phyloP scores from a whole-genome alignment of 1,139 yeast species.

The Yamadazyma sp. region DNA sequence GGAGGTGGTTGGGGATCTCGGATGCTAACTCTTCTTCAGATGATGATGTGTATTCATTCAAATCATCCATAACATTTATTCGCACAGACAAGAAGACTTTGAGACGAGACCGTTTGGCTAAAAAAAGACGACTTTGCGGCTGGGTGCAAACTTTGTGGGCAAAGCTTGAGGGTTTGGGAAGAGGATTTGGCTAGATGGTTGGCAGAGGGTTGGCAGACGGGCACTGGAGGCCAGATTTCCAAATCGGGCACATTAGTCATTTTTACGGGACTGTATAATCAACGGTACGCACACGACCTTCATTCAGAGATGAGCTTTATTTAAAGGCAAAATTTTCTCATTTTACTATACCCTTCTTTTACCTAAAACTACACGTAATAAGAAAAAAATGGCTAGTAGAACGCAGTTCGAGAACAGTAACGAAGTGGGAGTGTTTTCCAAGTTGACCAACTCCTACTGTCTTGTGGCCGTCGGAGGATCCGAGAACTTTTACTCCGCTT shows the following conservation, averaged over 20 bases:
- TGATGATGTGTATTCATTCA: constrained; percentile 11
- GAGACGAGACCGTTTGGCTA: too few relatives aligned
- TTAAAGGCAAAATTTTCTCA: constrained; percentile 3
- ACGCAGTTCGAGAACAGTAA: constrained; percentile 92
- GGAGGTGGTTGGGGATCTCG: neutral
- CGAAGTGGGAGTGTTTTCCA: constrained; percentile 97
- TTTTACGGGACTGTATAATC: neutral
- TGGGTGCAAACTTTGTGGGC: too few relatives aligned
- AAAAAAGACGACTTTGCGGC: too few relatives aligned
- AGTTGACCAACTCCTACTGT: constrained; percentile 93
- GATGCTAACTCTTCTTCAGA: constrained; percentile 6
- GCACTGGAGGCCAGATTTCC: too few relatives aligned
- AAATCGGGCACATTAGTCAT: neutral
- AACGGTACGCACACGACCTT: constrained; percentile 2
- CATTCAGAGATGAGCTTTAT: constrained; percentile 1
- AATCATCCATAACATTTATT: constrained; percentile 8
- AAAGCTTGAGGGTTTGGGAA: too few relatives aligned
- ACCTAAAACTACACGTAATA: neutral
- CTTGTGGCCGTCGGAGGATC: constrained; percentile 97
- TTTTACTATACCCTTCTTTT: neutral
- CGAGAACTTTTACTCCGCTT: constrained; percentile 95
- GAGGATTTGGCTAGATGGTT: too few relatives aligned
- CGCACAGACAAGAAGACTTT: neutral
- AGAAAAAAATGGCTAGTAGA: constrained; percentile 43
- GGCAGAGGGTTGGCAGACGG: too few relatives aligned